A percentile compares a stretch with the other conserved stretches of the same genome.
These are phyloP conservation scores for Obba rivulosa DNA, from an alignment of 768 basidiomycete species.

Conservation along the genomic window DNA sequence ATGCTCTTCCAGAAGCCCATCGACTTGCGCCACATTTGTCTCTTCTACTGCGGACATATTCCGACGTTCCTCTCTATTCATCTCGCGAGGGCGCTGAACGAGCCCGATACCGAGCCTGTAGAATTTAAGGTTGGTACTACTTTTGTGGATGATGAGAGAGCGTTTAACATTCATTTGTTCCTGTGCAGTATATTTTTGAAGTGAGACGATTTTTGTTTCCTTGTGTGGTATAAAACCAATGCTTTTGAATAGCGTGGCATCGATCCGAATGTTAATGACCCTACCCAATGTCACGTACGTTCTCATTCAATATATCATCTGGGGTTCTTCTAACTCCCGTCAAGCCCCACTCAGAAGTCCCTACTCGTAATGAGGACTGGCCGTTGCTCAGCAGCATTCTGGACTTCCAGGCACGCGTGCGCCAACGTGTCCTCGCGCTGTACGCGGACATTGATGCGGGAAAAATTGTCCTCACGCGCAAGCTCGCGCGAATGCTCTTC, in stretches of 20 bases:
- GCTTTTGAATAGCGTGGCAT: slow-evolving; percentile 72
- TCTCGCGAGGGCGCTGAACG: slow-evolving; percentile 64
- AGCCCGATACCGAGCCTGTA: slow-evolving; percentile 81
- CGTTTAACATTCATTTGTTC: neutral
- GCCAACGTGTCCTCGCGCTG: slow-evolving; percentile 61
- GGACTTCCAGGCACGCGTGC: slow-evolving; percentile 72
- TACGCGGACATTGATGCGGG: slow-evolving; percentile 67
- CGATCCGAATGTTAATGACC: slow-evolving; percentile 92
- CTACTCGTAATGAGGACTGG: slow-evolving; percentile 79
- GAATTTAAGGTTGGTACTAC: slow-evolving; percentile 55
- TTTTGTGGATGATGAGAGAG: neutral
- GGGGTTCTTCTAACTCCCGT: neutral
- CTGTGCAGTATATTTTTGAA: slow-evolving; percentile 66
- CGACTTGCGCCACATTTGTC: slow-evolving; percentile 87
- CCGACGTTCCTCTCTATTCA: slow-evolving; percentile 92
- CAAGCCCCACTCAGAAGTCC: slow-evolving; percentile 88
- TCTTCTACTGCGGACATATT: slow-evolving; percentile 97
- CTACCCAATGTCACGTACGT: slow-evolving; percentile 77
- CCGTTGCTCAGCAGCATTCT: slow-evolving; percentile 67
- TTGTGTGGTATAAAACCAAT: slow-evolving; percentile 2
- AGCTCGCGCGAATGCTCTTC: slow-evolving; percentile 73
- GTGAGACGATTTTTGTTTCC: slow-evolving; percentile 27
- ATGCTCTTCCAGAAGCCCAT: slow-evolving; percentile 92
- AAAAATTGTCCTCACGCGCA: slow-evolving; percentile 48
- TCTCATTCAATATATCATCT: neutral